Base-by-base conservation (phyloP, 1,139 yeast genomes). In the Geotrichum carabidarum region DNA sequence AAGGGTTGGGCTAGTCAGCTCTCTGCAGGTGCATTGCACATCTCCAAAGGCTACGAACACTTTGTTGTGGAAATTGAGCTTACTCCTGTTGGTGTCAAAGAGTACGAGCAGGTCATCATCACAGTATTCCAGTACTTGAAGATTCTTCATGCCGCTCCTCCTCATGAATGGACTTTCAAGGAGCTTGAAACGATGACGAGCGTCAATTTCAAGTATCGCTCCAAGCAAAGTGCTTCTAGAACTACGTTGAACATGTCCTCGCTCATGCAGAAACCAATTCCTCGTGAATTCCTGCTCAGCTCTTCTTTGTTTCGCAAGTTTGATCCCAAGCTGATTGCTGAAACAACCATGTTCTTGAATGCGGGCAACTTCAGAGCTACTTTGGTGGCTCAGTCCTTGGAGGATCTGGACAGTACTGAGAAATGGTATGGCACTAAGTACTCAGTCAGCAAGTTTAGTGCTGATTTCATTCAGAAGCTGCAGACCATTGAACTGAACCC, bases 351-450 rank as follows among this genome's bases (percentile, higher is more conserved):
- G 0, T 74, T 74, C 58, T 73, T 93, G 56, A 77, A 66, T 45
- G 77, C 83, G 0, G 74, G 78, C 30, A 89, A 86, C 63, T 79
- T 85, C 60, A 77, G 91, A 59, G 74, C 81, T 8, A 74, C 78
- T 38, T 68, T 91, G 43, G 74, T 83, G 1, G 65, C 71, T 41
- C 70, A 70, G 54, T 57, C 60, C n/a, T 60, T 68, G 41, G 65
- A 64, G 1, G 72, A 69, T 2, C 72, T 78, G 35, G 71, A 74
- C 50, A 59, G 71, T 18, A 74, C 64, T 14, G 99, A 93, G 68
- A 76, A 80, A 63, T 91, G 96, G 96, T 93, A 93, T 65, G 96
- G 95, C 4, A 89, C 98, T 0, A 85, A 86, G 60, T 87, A 89
- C 65, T 71, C 79, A 2, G 70, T 78, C 45, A 75, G 73, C 17